Evolutionary conservation across 225 moss, liverwort and hornwort genomes (phyloP).

Genomic region (Sphagnum contortum): DNA sequence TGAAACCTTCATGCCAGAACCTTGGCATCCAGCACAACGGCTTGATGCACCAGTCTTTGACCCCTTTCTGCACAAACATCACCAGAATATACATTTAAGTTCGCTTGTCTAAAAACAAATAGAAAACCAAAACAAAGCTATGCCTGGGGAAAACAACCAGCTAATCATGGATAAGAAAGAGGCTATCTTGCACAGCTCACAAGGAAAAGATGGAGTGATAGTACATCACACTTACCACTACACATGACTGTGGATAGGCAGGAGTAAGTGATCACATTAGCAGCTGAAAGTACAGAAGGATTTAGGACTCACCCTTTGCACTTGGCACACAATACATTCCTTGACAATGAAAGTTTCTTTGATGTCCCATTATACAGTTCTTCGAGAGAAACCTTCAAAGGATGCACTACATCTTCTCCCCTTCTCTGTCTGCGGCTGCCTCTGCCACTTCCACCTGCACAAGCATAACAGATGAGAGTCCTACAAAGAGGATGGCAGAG

Average conservation of each 20-base stretch:
- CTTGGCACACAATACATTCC: constrained; percentile 75
- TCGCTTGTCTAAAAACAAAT: no score
- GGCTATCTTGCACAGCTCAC: background rate
- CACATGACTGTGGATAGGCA: no score
- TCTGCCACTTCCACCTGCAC: constrained; percentile 45
- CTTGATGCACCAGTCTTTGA: constrained; percentile 79
- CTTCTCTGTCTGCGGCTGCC: constrained; percentile 70
- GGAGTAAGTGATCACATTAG: no score
- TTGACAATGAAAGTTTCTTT: constrained; percentile 76
- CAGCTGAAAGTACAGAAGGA: no score
- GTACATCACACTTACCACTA: no score
- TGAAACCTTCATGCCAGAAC: constrained; percentile 87
- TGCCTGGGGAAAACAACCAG: background rate
- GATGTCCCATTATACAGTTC: constrained; percentile 90
- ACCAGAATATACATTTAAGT: background rate
- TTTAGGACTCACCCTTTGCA: constrained; percentile 67
- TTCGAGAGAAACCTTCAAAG: constrained; percentile 79
- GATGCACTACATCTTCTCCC: constrained; percentile 88
- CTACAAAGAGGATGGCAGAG: background rate
- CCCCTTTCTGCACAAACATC: constrained; percentile 50
- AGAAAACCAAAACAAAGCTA: no score
- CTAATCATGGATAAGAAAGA: background rate
- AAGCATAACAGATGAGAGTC: background rate
- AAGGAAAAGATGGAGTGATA: background rate
- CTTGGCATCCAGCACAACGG: constrained; percentile 76